Conservation (phyloP, 2,329 filamentous ascomycete species). For the Penicillium olsonii region DNA sequence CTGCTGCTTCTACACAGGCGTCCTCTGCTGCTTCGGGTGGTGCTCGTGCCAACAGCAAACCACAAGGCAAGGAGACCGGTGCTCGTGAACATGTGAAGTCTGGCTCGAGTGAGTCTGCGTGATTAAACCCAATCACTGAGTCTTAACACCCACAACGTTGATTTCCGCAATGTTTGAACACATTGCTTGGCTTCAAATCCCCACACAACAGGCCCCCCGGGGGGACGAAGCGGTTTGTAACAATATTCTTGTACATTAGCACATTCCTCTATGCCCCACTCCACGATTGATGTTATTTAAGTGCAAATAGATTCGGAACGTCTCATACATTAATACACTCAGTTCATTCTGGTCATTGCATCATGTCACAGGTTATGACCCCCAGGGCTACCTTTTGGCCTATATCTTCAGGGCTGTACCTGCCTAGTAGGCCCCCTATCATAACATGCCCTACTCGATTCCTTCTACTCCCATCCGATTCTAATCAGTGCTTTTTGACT, state of each 20-base stretch:
- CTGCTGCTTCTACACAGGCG: constrained; percentile 5
- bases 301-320: constrained; percentile 6
- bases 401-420: too few species aligned
- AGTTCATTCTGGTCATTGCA: background rate
- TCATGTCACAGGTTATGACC: background rate
- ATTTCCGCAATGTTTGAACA: background rate
- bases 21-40: constrained; percentile 6
- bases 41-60: constrained; percentile 1
- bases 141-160: constrained; percentile 3
- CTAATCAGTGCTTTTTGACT: too few species aligned
- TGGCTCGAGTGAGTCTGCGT: background rate
- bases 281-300: constrained; percentile 6
- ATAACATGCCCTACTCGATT: too few species aligned
- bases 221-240: constrained; percentile 7
- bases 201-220: too few species aligned
- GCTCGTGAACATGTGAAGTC: background rate
- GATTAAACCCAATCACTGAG: background rate
- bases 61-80: constrained; percentile 4
- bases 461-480: too few species aligned
- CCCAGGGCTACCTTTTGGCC: too few species aligned
- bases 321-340: constrained; percentile 3
- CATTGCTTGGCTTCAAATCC: constrained; percentile 5
- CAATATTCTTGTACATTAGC: constrained; percentile 9
- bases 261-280: constrained; percentile 10
- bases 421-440: too few species aligned